Evolutionary conservation across 768 basidiomycete genomes (phyloP).

Genomic region (Fibroporia radiculosa): DNA sequence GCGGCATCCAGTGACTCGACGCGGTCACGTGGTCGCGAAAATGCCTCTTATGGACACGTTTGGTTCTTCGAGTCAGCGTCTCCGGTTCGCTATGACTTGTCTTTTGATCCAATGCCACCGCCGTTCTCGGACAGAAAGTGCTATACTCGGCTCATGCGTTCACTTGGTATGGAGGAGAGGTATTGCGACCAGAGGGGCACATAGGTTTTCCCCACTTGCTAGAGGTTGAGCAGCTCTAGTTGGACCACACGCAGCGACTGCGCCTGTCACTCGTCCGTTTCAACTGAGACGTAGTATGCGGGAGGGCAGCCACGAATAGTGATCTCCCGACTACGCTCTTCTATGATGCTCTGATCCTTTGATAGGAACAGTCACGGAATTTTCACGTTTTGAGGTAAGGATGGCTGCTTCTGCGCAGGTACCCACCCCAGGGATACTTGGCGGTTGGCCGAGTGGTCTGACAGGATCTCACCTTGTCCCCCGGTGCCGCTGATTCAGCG

Average conservation of each 20-base stretch:
- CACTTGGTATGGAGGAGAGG: too few relatives aligned
- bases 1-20: too few relatives aligned
- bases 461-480: conserved; percentile 4
- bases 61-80: background rate
- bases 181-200: too few relatives aligned
- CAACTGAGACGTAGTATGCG: too few relatives aligned
- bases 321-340: too few relatives aligned
- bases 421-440: background rate
- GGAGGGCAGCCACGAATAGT: too few relatives aligned
- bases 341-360: too few relatives aligned
- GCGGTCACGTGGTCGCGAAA: background rate
- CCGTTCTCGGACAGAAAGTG: background rate
- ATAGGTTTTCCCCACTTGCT: too few relatives aligned
- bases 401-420: background rate
- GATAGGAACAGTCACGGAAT: too few relatives aligned
- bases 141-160: background rate
- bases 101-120: background rate
- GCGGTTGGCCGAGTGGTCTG: background rate
- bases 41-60: background rate
- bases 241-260: background rate
- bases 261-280: conserved; percentile 1
- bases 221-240: too few relatives aligned
- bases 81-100: background rate
- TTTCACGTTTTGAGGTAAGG: background rate
- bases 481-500: conserved; percentile 13